Evolutionary conservation across 2,329 filamentous ascomycete genomes (phyloP).

Genomic region (Botrytis medusae): DNA sequence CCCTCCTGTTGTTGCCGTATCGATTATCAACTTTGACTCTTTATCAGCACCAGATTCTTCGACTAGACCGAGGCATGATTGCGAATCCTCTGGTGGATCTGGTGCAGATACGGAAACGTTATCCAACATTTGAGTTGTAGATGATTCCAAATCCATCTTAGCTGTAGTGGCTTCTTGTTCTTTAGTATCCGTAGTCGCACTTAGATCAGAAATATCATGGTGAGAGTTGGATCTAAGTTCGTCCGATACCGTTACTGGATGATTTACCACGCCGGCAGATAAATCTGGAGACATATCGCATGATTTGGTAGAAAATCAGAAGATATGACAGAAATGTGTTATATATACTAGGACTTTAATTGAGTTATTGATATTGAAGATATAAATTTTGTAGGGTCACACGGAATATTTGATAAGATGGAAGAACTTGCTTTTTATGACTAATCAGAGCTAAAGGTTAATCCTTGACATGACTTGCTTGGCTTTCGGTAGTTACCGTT

Average conservation of each 20-base stretch:
- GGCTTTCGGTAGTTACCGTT: conserved; percentile 1
- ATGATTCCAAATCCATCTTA: conserved; percentile 25
- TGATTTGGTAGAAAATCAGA: neutral
- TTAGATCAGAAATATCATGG: neutral
- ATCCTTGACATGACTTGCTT: neutral
- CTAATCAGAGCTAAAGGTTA: neutral
- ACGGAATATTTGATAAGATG: neutral
- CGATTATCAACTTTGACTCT: conserved; percentile 1
- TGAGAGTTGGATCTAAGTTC: conserved; percentile 25
- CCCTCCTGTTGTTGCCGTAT: neutral
- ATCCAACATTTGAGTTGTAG: conserved; percentile 13
- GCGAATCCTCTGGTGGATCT: conserved; percentile 9
- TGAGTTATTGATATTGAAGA: neutral
- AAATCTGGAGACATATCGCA: conserved; percentile 32
- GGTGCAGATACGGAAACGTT: neutral
- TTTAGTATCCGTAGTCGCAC: conserved; percentile 7
- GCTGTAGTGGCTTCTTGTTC: neutral
- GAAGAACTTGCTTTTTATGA: conserved; percentile 6
- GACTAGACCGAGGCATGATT: neutral
- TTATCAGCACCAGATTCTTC: conserved; percentile 2
- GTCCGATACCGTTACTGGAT: conserved; percentile 16
- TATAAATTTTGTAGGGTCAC: neutral
- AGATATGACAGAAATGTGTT: conserved; percentile 3
- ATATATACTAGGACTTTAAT: neutral
- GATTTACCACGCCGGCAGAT: conserved; percentile 29